Conservation (phyloP, 345 rosid genomes). For the Aurinia saxatilis region DNA sequence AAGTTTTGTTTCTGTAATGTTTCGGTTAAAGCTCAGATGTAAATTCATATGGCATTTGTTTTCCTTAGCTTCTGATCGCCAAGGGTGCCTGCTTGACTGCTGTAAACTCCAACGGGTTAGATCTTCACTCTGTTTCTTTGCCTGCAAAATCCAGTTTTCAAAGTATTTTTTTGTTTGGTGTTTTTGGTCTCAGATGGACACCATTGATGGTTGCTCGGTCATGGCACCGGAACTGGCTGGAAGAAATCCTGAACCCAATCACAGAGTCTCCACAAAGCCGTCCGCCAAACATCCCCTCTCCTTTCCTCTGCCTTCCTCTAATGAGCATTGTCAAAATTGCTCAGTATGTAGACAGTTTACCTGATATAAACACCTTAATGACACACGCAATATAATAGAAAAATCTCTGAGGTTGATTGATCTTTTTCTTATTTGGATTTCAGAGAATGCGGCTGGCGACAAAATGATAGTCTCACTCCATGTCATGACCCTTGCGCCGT, state of each 20-base stretch:
- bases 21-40: background rate
- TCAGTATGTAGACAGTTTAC: slow-evolving; percentile 42
- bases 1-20: background rate
- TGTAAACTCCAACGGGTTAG: slow-evolving; percentile 71
- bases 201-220: slow-evolving; percentile 92
- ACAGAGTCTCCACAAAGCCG: slow-evolving; percentile 34
- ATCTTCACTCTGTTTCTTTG: background rate
- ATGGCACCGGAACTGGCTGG: slow-evolving; percentile 79
- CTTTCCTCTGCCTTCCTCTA: slow-evolving; percentile 79
- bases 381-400: background rate
- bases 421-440: background rate
- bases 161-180: slow-evolving; percentile 3
- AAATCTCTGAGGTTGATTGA: background rate
- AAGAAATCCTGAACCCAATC: slow-evolving; percentile 53
- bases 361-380: too few relatives aligned
- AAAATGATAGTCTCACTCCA: slow-evolving; percentile 34
- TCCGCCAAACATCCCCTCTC: slow-evolving; percentile 44
- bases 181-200: slow-evolving; percentile 58
- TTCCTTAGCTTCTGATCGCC: slow-evolving; percentile 64
- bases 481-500: slow-evolving; percentile 80
- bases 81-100: slow-evolving; percentile 70
- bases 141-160: background rate
- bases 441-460: slow-evolving; percentile 95
- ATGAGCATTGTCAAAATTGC: slow-evolving; percentile 91
- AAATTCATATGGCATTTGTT: slow-evolving; percentile 10